phyloP scores from a whole-genome alignment of 768 basidiomycete genomes.

The Sporobolomyces pararoseus region DNA sequence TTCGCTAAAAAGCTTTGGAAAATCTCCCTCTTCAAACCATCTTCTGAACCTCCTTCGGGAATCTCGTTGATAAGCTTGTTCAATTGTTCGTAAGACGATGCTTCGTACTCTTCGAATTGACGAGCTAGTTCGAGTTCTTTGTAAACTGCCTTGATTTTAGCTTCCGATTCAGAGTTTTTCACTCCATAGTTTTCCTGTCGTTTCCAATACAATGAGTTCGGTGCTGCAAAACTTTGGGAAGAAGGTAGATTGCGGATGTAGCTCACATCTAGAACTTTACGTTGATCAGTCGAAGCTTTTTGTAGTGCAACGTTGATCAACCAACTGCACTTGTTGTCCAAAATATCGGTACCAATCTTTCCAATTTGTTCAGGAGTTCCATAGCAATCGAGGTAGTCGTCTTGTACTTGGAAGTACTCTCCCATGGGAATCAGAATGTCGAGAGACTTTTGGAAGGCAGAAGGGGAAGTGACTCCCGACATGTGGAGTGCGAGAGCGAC shows the following conservation, averaged over 20 bases:
- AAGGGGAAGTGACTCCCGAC: slow-evolving; percentile 53
- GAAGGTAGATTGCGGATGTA: no score
- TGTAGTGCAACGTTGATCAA: slow-evolving; percentile 79
- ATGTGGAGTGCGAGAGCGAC: slow-evolving; percentile 90
- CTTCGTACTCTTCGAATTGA: slow-evolving; percentile 75
- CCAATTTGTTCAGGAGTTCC: slow-evolving; percentile 86
- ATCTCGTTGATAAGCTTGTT: slow-evolving; percentile 67
- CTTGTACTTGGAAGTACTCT: slow-evolving; percentile 98
- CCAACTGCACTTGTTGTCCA: slow-evolving; percentile 99
- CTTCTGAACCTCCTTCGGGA: slow-evolving; percentile 47
- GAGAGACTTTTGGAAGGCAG: slow-evolving; percentile 68
- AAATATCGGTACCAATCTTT: slow-evolving; percentile 95
- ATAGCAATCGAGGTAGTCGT: slow-evolving; percentile 91
- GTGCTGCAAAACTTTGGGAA: no score
- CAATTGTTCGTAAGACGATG: slow-evolving; percentile 63
- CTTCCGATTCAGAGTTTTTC: slow-evolving; percentile 60
- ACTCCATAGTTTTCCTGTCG: slow-evolving; percentile 63
- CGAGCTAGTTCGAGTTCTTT: slow-evolving; percentile 60
- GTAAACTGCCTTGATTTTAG: slow-evolving; percentile 66
- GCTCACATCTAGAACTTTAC: slow-evolving; percentile 54
- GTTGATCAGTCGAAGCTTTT: slow-evolving; percentile 52
- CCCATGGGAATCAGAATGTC: slow-evolving; percentile 85
- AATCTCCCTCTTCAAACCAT: slow-evolving; percentile 60
- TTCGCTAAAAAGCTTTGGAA: slow-evolving; percentile 84
- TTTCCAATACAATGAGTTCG: no score